Evolutionary conservation across 1,284 basidiomycete genomes (phyloP).

Genomic region (Calocybe gambosa): DNA sequence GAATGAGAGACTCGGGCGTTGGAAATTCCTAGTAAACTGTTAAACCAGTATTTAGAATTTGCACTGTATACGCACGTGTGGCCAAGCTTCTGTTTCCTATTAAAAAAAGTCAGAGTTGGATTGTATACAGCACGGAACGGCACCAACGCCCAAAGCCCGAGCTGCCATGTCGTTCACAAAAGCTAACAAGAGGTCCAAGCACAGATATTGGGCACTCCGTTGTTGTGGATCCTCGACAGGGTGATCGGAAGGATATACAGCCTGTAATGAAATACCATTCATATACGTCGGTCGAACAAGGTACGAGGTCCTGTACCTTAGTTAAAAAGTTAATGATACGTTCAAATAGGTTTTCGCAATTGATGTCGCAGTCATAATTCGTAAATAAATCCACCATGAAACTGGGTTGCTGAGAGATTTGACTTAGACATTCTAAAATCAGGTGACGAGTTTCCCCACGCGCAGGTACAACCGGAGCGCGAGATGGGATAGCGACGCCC

Average conservation of each 20-base stretch:
- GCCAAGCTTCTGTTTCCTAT: conserved; percentile 51
- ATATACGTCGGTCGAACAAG: background rate
- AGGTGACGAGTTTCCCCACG: conserved; percentile 86
- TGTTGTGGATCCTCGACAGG: conserved; percentile 63
- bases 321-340: conserved; percentile 87
- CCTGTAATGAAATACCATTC: conserved; percentile 33
- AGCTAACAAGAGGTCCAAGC: conserved; percentile 82
- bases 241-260: conserved; percentile 66
- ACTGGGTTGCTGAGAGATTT: conserved; percentile 75
- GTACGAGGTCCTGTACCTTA: conserved; percentile 43
- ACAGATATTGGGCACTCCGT: conserved; percentile 79
- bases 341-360: conserved; percentile 96
- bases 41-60: background rate
- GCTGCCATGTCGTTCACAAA: conserved; percentile 88
- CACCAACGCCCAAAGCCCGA: conserved; percentile 65
- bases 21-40: conserved; percentile 40
- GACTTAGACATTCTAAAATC: conserved; percentile 82
- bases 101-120: conserved; percentile 11
- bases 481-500: conserved; percentile 45
- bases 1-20: conserved; percentile 53
- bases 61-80: conserved; percentile 36
- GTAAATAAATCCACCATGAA: conserved; percentile 95
- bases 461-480: conserved; percentile 67
- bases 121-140: conserved; percentile 2
- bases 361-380: conserved; percentile 96